Base-by-base conservation (phyloP, 1,284 basidiomycete species). In the Dichomitus squalens region DNA sequence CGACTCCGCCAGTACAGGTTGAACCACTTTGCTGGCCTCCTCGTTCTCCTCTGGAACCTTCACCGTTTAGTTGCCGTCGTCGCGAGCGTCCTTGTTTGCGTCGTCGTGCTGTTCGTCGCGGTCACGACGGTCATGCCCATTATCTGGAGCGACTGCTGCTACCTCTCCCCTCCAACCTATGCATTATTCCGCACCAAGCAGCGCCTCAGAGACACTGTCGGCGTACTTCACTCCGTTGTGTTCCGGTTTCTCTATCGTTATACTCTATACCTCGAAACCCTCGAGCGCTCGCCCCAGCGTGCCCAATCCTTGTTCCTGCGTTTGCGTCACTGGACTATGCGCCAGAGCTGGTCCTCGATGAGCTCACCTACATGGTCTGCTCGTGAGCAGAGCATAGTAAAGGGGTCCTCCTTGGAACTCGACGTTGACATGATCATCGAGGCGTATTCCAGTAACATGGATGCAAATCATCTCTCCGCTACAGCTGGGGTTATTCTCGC, bases 21-120 rank as follows among this genome's bases (percentile, higher is more conserved):
- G 16, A 66, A 70, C 36, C 68, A 67, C 61, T 66, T 73, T 20
- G 59, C 57, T 2, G 73, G 73, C 1, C 33, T 62, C 7, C 43
- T 57, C 51, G 18, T 51, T 8, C 49, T 57, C 12, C 27, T 59
- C 29, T 60, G 52, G 54, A 16, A 49, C 4, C 34, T 60, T 20
- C 43, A 57, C 34, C 20, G 21, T 9, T 41, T 35, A 7, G 59
- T 61, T 4, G 50, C 59, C 23, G 2, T 25, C 9, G 49, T 54
- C 9, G 39, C 50, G 1, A 44, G 36, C 14, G 41, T 20, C 29
- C 43, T 60, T 18, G 34, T 59, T 7, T 48, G 36, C 38, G 1
- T 55, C 12, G 36, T 59, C 3, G 5, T 27, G 18, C 8, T 34
- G 2, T 48, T 57, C 18, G 35, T 39, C 16, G 11, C 47, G 12